These are phyloP conservation scores for Sodiomyces alkalinus DNA, from an alignment of 2,329 filamentous ascomycete species.

Conservation along the genomic window DNA sequence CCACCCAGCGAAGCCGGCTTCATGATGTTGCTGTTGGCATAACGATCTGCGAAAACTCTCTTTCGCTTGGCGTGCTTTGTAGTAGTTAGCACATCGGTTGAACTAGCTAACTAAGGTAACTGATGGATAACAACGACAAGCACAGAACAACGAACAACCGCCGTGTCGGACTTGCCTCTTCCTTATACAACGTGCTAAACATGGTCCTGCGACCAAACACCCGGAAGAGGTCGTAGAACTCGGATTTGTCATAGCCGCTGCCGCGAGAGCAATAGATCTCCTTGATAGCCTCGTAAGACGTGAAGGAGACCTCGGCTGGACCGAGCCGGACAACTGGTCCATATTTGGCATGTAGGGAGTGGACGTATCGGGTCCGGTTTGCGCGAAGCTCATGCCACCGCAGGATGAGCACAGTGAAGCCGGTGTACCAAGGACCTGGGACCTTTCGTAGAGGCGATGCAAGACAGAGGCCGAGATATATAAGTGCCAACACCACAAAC, in stretches of 20 bases:
- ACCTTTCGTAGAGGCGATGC: slow-evolving; percentile 23
- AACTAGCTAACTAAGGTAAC: too few relatives aligned
- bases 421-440: slow-evolving; percentile 32
- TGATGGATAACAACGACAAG: too few relatives aligned
- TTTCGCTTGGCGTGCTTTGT: slow-evolving; percentile 46
- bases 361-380: slow-evolving; percentile 37
- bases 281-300: slow-evolving; percentile 38
- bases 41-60: slow-evolving; percentile 48
- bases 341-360: slow-evolving; percentile 36
- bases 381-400: slow-evolving; percentile 42
- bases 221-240: slow-evolving; percentile 46
- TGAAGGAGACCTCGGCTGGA: slow-evolving; percentile 44
- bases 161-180: slow-evolving; percentile 23
- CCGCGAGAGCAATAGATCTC: slow-evolving; percentile 48
- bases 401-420: slow-evolving; percentile 33
- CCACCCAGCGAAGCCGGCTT: slow-evolving; percentile 36
- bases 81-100: background rate
- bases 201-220: slow-evolving; percentile 44
- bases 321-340: slow-evolving; percentile 42
- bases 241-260: slow-evolving; percentile 50
- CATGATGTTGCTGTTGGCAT: slow-evolving; percentile 54
- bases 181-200: slow-evolving; percentile 42
- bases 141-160: background rate
- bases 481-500: slow-evolving; percentile 2
- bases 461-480: slow-evolving; percentile 10